A percentile compares a stretch with the other conserved stretches of the same genome.
These are phyloP conservation scores for Trichoderma hamatum DNA, from an alignment of 2,329 filamentous ascomycete genomes.

Conservation along the genomic window DNA sequence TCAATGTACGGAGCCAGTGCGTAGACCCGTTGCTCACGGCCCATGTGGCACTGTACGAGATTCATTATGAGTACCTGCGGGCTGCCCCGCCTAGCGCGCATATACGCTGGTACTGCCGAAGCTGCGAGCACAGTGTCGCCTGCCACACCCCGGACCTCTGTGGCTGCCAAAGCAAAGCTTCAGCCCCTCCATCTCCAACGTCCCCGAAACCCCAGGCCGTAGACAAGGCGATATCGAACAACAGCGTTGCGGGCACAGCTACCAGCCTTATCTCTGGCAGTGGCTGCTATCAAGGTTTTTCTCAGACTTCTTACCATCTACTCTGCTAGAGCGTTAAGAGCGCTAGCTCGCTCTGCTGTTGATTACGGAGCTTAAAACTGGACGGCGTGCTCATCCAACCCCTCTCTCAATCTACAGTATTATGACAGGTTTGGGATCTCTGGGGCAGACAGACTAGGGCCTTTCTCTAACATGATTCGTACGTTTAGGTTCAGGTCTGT, in stretches of 20 bases:
- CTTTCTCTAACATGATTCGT: slow-evolving; percentile 3
- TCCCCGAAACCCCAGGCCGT: not conserved
- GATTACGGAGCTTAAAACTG: not conserved
- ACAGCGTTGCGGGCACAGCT: not conserved
- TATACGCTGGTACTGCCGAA: not conserved
- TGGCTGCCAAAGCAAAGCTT: slow-evolving; percentile 23
- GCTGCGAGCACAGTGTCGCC: slow-evolving; percentile 11
- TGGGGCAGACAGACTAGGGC: not conserved
- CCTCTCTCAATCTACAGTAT: not conserved
- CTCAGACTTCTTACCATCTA: not conserved
- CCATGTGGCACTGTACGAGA: not conserved
- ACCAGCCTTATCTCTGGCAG: not conserved
- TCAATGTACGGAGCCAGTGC: slow-evolving; percentile 16
- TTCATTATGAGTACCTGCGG: not conserved
- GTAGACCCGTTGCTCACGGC: not conserved
- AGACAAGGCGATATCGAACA: not conserved
- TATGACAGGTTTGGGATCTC: slow-evolving; percentile 22
- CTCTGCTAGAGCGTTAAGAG: not conserved
- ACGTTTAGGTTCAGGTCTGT: not conserved
- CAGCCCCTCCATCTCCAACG: slow-evolving; percentile 17
- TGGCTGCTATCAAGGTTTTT: not conserved
- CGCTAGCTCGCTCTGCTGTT: not conserved
- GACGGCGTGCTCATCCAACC: not conserved
- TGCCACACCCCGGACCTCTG: slow-evolving; percentile 2
- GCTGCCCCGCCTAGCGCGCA: not conserved